Conservation (phyloP, 306 rosid genomes). For the Spatholobus suberectus region DNA sequence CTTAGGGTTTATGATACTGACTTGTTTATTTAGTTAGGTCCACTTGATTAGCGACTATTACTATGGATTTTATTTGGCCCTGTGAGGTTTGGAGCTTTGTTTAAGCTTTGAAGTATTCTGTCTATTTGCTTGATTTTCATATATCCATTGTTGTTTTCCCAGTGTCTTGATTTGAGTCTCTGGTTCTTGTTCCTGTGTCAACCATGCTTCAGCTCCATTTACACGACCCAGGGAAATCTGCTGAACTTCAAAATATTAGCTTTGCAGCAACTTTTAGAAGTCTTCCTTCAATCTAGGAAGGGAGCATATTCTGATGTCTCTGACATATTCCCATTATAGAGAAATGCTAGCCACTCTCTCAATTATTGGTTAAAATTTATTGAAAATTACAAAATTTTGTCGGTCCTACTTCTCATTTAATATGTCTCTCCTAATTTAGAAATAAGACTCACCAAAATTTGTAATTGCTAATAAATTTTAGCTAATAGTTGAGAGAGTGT, state of each 20-base stretch:
- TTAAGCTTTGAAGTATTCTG: background rate
- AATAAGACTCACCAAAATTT: no score
- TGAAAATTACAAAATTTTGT: no score
- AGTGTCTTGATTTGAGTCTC: background rate
- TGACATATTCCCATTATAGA: conserved; percentile 7
- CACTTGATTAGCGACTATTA: background rate
- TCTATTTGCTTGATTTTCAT: background rate
- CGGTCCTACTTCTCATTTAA: no score
- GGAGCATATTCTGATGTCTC: conserved; percentile 18
- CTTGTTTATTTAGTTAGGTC: conserved; percentile 19
- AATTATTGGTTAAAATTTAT: no score
- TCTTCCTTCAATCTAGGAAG: conserved; percentile 7
- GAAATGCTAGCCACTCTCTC: no score
- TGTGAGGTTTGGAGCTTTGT: background rate
- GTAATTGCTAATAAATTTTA: no score
- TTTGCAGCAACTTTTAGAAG: conserved; percentile 9
- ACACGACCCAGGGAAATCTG: background rate
- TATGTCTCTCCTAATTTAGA: no score
- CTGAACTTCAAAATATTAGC: conserved; percentile 15
- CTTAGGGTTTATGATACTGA: background rate
- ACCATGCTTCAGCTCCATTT: conserved; percentile 2
- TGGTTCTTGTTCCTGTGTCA: background rate
- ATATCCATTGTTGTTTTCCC: conserved; percentile 11
- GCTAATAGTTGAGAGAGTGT: no score
- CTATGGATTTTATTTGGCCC: background rate